Base-by-base conservation (phyloP, 2,329 filamentous ascomycete genomes). In the Fusarium devonianum region DNA sequence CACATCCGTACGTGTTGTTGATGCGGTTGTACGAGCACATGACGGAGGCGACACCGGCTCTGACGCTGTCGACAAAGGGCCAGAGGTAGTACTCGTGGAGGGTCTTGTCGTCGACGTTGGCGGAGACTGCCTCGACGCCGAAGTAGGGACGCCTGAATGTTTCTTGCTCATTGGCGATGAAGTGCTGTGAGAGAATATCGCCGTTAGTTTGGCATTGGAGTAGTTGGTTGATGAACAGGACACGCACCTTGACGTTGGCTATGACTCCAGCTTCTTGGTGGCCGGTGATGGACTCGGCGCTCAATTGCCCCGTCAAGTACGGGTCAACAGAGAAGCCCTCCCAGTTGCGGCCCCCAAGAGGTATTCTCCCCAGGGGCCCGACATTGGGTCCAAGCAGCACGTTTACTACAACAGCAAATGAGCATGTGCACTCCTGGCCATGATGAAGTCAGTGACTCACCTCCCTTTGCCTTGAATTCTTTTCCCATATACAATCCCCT, bases 261-360 rank as follows among this genome's bases (percentile, higher is more conserved):
- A 95, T 88, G 26, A 93, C 85, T 62, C 90, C 90, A 3, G 86
- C 85, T 63, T 86, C 83, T 67, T 94, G 90, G 41, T 91, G 89
- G 21, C 89, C 90, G 55, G 82, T 78, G 60, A 93, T 83, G 1
- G 87, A 88, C 63, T 90, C 81, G n/a, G 82, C 82, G 50, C 88
- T 87, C 47, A 89, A 76, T 49, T 84, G 78, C 14, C 89, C 90
- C 2, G 88, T 86, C 6, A 92, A 77, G 11, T 85, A 84, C 0
- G 88, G 87, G 62, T 92, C 88, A 4, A 82, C 73, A 1, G 85
- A 87, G 64, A 91, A 91, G 0, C 83, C 84, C 67, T 92, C 88
- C 88, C 88, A 92, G 55, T 85, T 89, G 21, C 89, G 79, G 1
- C 88, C 89, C 4, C 86, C 88, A 9, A 84, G 76, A 0, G 88